Base-by-base conservation (phyloP, 768 basidiomycete genomes). In the Plicaturopsis crispa region DNA sequence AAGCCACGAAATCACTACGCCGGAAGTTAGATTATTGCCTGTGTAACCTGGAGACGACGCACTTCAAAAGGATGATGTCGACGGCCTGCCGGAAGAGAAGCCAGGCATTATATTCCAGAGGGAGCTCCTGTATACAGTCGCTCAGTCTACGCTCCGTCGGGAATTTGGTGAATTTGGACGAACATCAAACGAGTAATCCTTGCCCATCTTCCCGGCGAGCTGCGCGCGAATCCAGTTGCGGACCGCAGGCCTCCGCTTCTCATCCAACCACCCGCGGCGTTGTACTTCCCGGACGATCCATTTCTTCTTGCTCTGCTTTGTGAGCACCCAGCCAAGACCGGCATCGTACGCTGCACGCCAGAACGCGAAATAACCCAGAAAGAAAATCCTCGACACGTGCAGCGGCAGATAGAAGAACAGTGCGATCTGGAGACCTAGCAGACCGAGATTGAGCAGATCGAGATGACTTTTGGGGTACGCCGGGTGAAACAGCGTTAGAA, bases 31-130 rank as follows among this genome's bases (percentile, higher is more conserved):
- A 31, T 24, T 31, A 38, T 19, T 16, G 11, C 20, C 22, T 12
- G 30, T 37, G 18, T 11, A 13, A 33, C 14, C 6, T 26, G 39
- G 16, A 24, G 14, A 19, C 14, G 13, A 73, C 80, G 38, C 46
- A 96, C 91, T 98, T 98, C 54, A 98, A 73, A 30, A 99, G 72
- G 52, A 98, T 97, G 19, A 96, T 76, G 59, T 98, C 94, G 16
- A 98, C 94, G n/a, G 79, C 66, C 58, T 96, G 91, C 35, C 94
- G 80, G 60, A 97, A 99, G 42, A 97, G 71, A 21, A 99, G 69
- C 96, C 94, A 99, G 0, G 88, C 77, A 51, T 97, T 98, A 61
- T 94, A 97, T 58, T 97, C 93, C 26, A 90, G 55, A 0, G 93
- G 93, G 12, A 94, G 72, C 36, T 85, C 79, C 89, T 92, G 37